Conservation (phyloP, 371 early-diverging fungal genomes). For the Apophysomyces trapeziformis region DNA sequence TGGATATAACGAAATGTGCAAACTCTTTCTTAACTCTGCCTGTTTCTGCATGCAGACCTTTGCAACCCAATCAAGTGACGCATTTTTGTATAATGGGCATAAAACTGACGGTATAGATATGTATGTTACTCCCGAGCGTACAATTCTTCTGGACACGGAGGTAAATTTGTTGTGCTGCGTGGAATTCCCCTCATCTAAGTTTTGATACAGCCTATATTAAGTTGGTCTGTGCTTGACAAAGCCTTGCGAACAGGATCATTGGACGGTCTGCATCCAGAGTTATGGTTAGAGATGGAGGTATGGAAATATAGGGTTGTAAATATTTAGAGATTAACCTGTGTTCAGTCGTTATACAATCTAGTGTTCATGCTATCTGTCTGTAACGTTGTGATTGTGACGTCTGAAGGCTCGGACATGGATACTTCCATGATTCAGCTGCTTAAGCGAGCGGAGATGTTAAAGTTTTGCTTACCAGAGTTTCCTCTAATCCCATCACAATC, state of each 20-base stretch:
- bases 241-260: constrained; percentile 42
- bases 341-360: constrained; percentile 49
- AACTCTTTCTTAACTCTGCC: not conserved
- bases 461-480: constrained; percentile 52
- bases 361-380: constrained; percentile 70
- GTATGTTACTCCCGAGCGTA: constrained; percentile 72
- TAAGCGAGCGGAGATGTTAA: constrained; percentile 57
- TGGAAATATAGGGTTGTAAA: not conserved
- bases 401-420: constrained; percentile 55
- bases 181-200: not conserved
- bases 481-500: constrained; percentile 34
- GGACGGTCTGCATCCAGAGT: constrained; percentile 55
- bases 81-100: constrained; percentile 50
- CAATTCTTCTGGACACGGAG: constrained; percentile 73
- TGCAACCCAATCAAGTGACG: constrained; percentile 43
- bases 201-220: constrained; percentile 48
- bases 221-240: constrained; percentile 60
- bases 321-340: not conserved
- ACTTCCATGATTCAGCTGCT: constrained; percentile 48
- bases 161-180: constrained; percentile 16
- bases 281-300: constrained; percentile 64
- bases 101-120: constrained; percentile 74
- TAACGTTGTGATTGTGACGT: constrained; percentile 68
- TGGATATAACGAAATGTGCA: too few relatives aligned
- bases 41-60: constrained; percentile 29